A percentile compares a stretch with the other conserved stretches of the same genome.
Conservation (phyloP, 768 basidiomycete species). For the Chiua virens region DNA sequence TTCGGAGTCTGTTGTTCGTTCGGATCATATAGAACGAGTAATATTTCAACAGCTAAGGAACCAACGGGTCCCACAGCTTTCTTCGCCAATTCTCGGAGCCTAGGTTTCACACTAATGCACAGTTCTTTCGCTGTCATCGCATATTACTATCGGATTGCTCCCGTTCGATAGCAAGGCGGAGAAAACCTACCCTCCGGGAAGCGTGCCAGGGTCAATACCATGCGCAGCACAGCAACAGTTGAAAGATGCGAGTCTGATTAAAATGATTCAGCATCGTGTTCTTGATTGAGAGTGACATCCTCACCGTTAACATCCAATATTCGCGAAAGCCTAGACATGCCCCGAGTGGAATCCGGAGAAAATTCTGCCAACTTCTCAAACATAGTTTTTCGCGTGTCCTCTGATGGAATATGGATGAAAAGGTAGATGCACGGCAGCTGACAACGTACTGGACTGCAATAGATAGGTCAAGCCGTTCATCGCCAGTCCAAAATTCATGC, state of each 20-base stretch:
- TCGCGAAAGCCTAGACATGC: conserved; percentile 7
- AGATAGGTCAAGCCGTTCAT: conserved; percentile 22
- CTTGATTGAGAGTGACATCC: background rate
- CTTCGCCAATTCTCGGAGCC: conserved; percentile 9
- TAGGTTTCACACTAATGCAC: conserved; percentile 5
- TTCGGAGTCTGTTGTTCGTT: background rate
- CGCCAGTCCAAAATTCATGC: conserved; percentile 12
- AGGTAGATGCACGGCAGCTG: background rate
- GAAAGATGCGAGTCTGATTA: conserved; percentile 9
- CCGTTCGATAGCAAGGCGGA: background rate
- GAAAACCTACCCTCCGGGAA: conserved; percentile 13
- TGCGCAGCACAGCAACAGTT: conserved; percentile 11
- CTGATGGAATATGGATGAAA: conserved; percentile 2
- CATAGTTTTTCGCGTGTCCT: conserved; percentile 6
- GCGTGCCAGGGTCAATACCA: conserved; percentile 13
- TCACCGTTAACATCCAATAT: conserved; percentile 14
- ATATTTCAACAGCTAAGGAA: conserved; percentile 3
- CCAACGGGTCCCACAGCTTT: background rate
- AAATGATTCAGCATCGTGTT: background rate
- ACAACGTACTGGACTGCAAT: conserved; percentile 13
- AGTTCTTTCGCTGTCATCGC: background rate
- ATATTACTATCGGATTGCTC: background rate
- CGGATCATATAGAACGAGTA: background rate
- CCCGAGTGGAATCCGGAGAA: background rate
- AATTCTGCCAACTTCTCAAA: conserved; percentile 1